Evolutionary conservation across 139 green algal species (phyloP).

Genomic region (Closterium sp.): DNA sequence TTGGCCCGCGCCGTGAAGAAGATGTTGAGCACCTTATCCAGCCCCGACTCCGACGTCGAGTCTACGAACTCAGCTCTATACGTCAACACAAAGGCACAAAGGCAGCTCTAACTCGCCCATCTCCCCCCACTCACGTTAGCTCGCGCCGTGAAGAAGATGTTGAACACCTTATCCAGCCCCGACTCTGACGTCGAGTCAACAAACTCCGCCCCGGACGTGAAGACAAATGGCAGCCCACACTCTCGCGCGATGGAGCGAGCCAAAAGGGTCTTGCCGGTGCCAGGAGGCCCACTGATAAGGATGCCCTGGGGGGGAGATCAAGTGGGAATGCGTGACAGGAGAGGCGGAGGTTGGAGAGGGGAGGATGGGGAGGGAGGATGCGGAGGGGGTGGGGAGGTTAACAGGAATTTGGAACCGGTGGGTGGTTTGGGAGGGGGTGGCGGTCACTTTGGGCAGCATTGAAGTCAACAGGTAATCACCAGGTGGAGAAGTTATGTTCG

Average conservation of each 20-base stretch:
- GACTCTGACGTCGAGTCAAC: conserved; percentile 79
- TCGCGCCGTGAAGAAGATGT: not conserved
- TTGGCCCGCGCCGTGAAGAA: conserved; percentile 1
- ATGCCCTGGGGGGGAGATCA: conserved; percentile 58
- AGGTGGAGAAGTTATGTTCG: not conserved
- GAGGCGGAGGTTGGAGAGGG: not conserved
- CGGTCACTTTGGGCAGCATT: too few relatives aligned
- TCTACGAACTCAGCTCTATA: conserved; percentile 69
- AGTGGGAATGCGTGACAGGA: too few relatives aligned
- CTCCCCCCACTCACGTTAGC: not conserved
- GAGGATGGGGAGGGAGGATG: not conserved
- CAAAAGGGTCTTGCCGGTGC: conserved; percentile 93
- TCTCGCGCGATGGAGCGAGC: conserved; percentile 73
- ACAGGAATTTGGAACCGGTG: not conserved
- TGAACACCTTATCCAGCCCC: conserved; percentile 74
- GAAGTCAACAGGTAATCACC: too few relatives aligned
- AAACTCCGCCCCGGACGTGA: conserved; percentile 65
- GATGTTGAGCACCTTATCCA: conserved; percentile 78
- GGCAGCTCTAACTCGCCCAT: not conserved
- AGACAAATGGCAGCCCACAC: conserved; percentile 78
- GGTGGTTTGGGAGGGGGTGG: too few relatives aligned
- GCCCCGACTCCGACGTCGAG: conserved; percentile 78
- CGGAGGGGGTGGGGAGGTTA: too few relatives aligned
- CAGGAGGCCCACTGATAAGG: conserved; percentile 84
- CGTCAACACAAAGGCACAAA: conserved; percentile 81